phyloP scores from a whole-genome alignment of 768 basidiomycete genomes.

The Tylopilus intermedius region DNA sequence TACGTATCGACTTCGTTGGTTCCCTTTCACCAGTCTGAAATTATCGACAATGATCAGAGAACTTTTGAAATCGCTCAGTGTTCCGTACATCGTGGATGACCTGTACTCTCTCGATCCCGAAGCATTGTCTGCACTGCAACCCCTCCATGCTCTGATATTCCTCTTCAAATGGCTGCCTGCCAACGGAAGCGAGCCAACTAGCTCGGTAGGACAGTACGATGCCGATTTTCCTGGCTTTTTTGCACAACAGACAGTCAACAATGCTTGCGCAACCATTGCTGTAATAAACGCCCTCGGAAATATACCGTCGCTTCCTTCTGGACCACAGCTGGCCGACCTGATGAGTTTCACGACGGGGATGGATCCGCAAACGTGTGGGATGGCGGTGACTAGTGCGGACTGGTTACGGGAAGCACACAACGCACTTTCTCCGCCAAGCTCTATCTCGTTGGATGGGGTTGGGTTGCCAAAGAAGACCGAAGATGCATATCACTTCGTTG shows the following conservation, averaged over 20 bases:
- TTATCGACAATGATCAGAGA: constrained; percentile 45
- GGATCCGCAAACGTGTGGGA: constrained; percentile 81
- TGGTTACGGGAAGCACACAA: constrained; percentile 88
- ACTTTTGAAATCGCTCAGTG: constrained; percentile 70
- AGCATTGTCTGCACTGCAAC: constrained; percentile 66
- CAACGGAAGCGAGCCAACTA: constrained; percentile 30
- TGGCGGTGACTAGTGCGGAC: constrained; percentile 75
- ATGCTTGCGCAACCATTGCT: constrained; percentile 94
- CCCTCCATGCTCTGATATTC: constrained; percentile 88
- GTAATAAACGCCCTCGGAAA: constrained; percentile 89
- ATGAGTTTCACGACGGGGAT: constrained; percentile 76
- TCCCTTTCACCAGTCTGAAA: background rate
- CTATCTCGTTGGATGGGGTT: constrained; percentile 83
- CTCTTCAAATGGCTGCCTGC: constrained; percentile 93
- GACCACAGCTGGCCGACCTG: constrained; percentile 67
- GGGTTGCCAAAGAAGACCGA: constrained; percentile 60
- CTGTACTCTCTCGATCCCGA: constrained; percentile 79
- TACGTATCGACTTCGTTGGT: constrained; percentile 34
- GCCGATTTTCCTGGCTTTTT: constrained; percentile 82
- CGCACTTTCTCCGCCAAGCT: constrained; percentile 83
- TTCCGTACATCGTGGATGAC: constrained; percentile 86
- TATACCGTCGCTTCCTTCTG: constrained; percentile 58
- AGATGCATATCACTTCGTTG: constrained; percentile 96
- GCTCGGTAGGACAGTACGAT: constrained; percentile 59
- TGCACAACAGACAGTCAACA: constrained; percentile 91